These are phyloP conservation scores for Serendipita sp. DNA, from an alignment of 768 basidiomycete genomes.

Conservation along the genomic window DNA sequence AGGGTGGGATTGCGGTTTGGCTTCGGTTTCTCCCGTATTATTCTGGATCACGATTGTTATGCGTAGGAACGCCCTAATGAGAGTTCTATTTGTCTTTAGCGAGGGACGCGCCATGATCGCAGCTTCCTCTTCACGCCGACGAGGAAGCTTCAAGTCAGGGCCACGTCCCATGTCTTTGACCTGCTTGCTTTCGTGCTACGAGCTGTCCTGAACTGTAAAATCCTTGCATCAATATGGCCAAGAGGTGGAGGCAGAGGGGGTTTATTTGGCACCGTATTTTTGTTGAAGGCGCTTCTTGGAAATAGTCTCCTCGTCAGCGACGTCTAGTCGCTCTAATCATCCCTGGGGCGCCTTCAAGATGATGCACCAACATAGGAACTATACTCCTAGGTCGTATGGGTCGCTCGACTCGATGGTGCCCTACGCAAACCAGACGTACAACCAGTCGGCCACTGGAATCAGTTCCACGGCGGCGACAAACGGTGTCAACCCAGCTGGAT, in stretches of 20 bases:
- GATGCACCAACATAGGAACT: slow-evolving; percentile 1
- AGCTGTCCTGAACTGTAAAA: neutral
- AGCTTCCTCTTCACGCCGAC: no score
- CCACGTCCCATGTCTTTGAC: no score
- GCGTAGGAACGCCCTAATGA: no score
- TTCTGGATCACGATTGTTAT: no score
- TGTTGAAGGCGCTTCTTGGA: no score
- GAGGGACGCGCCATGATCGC: no score
- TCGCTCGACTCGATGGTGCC: neutral
- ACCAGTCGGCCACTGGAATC: neutral
- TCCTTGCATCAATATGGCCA: neutral
- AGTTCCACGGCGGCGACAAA: neutral
- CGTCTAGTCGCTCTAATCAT: neutral
- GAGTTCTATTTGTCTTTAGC: no score
- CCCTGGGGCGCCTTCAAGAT: neutral
- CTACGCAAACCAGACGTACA: neutral
- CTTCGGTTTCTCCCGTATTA: no score
- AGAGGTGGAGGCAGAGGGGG: neutral
- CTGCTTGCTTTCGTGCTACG: no score
- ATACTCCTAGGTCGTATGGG: neutral
- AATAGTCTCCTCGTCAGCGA: neutral
- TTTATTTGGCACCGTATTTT: neutral
- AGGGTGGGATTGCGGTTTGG: no score
- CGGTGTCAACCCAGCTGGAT: neutral
- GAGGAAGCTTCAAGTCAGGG: no score